Evolutionary conservation across 108 stramenopile species (phyloP).

Genomic region (Pseudonitzschia pungens): DNA sequence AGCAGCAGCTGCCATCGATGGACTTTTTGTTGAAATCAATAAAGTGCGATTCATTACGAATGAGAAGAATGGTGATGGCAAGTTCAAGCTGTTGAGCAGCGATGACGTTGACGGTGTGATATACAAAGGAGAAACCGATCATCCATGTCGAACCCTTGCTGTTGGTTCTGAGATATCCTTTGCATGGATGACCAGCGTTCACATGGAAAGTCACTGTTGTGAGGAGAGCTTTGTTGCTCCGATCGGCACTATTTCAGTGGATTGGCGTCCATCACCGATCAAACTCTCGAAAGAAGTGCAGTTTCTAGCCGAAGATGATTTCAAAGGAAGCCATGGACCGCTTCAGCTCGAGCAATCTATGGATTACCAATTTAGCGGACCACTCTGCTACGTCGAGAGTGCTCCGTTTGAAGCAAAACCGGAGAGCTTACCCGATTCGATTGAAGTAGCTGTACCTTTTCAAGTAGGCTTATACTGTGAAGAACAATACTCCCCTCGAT

Average conservation of each 20-base stretch:
- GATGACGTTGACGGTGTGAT: slow-evolving; percentile 25
- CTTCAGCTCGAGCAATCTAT: slow-evolving; percentile 39
- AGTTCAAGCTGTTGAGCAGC: slow-evolving; percentile 18
- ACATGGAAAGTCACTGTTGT: slow-evolving; percentile 27
- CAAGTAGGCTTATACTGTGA: slow-evolving; percentile 56
- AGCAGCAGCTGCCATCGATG: slow-evolving; percentile 35
- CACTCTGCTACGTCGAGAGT: slow-evolving; percentile 61
- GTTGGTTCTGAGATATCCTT: slow-evolving; percentile 55
- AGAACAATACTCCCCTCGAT: slow-evolving; percentile 59
- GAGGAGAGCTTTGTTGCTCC: slow-evolving; percentile 35
- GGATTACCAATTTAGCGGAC: slow-evolving; percentile 58
- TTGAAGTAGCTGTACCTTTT: slow-evolving; percentile 67
- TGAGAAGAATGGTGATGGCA: slow-evolving; percentile 9
- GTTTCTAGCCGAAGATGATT: slow-evolving; percentile 12
- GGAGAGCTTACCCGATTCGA: slow-evolving; percentile 36
- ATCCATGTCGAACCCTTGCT: slow-evolving; percentile 28
- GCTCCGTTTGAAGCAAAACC: slow-evolving; percentile 66
- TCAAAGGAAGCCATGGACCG: slow-evolving; percentile 57
- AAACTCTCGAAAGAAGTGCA: slow-evolving; percentile 24
- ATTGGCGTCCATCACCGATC: slow-evolving; percentile 62
- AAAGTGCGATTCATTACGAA: slow-evolving; percentile 36
- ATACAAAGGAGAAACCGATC: slow-evolving; percentile 20
- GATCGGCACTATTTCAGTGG: slow-evolving; percentile 59
- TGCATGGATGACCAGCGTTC: slow-evolving; percentile 42
- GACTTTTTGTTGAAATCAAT: slow-evolving; percentile 41